Conservation (phyloP, 768 basidiomycete genomes). For the Crassisporium funariophilum region DNA sequence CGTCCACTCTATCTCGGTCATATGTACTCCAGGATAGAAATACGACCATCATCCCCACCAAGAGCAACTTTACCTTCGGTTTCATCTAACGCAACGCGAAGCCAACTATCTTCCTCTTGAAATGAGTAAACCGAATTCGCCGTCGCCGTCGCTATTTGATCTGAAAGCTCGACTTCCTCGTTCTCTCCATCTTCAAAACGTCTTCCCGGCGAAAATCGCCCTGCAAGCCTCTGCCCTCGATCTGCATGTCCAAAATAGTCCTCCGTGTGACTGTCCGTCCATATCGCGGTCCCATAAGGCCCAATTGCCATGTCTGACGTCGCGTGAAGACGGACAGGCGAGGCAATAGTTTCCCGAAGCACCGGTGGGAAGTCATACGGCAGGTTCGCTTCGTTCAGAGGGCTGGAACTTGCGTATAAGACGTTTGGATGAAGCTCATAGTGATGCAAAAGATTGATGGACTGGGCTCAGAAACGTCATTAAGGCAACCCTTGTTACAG, state of each 20-base stretch:
- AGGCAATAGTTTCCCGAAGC: slow-evolving; percentile 42
- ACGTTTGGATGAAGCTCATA: slow-evolving; percentile 52
- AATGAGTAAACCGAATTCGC: slow-evolving; percentile 47
- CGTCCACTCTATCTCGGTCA: slow-evolving; percentile 27
- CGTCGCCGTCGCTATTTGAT: slow-evolving; percentile 28
- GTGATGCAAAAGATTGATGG: slow-evolving; percentile 69
- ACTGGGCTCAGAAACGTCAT: slow-evolving; percentile 31
- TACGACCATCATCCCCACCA: slow-evolving; percentile 46
- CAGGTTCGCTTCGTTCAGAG: slow-evolving; percentile 36
- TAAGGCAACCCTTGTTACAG: not conserved
- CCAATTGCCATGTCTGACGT: slow-evolving; percentile 58
- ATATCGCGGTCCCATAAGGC: slow-evolving; percentile 60
- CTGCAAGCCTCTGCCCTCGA: slow-evolving; percentile 63
- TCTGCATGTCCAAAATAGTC: slow-evolving; percentile 45
- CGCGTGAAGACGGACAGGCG: slow-evolving; percentile 60
- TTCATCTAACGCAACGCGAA: slow-evolving; percentile 46
- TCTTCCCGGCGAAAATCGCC: slow-evolving; percentile 25
- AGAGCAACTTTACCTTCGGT: slow-evolving; percentile 48
- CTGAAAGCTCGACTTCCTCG: slow-evolving; percentile 26
- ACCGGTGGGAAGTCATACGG: slow-evolving; percentile 48
- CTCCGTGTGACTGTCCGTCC: slow-evolving; percentile 66
- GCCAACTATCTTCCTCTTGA: slow-evolving; percentile 53
- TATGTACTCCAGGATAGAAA: slow-evolving; percentile 54
- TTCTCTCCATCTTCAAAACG: slow-evolving; percentile 10
- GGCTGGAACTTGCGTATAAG: slow-evolving; percentile 28